Conservation (phyloP, 345 rosid genomes). For the Hirschfeldia incana region DNA sequence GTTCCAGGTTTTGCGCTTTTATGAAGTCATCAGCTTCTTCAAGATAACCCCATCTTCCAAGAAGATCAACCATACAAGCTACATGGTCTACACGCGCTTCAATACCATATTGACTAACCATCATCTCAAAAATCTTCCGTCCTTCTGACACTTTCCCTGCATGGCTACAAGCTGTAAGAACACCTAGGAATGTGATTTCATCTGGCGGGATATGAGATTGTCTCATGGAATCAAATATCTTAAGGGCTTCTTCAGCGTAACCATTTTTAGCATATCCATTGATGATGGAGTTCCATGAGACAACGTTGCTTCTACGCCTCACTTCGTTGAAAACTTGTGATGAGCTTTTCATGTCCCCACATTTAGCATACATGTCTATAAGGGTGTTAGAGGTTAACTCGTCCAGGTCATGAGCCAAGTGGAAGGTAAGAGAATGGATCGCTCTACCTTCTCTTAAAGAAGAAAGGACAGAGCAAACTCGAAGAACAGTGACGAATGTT, state of each 20-base stretch:
- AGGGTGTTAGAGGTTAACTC: slow-evolving; percentile 77
- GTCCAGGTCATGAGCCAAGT: slow-evolving; percentile 63
- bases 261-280: slow-evolving; percentile 93
- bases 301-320: slow-evolving; percentile 49
- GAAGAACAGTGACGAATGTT: slow-evolving; percentile 78
- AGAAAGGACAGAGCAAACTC: slow-evolving; percentile 72
- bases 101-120: slow-evolving; percentile 61
- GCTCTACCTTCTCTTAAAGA: slow-evolving; percentile 63
- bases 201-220: slow-evolving; percentile 61
- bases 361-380: slow-evolving; percentile 96
- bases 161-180: slow-evolving; percentile 94
- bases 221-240: slow-evolving; percentile 62
- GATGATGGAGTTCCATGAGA: slow-evolving; percentile 91
- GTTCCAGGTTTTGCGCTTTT: slow-evolving; percentile 52
- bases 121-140: slow-evolving; percentile 57
- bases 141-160: slow-evolving; percentile 82
- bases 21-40: slow-evolving; percentile 81
- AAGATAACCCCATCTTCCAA: slow-evolving; percentile 87
- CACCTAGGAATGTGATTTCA: slow-evolving; percentile 87
- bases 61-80: slow-evolving; percentile 95
- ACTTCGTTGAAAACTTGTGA: slow-evolving; percentile 65
- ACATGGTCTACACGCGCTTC: slow-evolving; percentile 74
- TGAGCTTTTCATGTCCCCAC: slow-evolving; percentile 77
- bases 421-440: slow-evolving; percentile 72
- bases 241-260: slow-evolving; percentile 76